A percentile compares a stretch with the other conserved stretches of the same genome.
These are phyloP conservation scores for Davidsoniella australis DNA, from an alignment of 2,329 filamentous ascomycete genomes.

Conservation along the genomic window DNA sequence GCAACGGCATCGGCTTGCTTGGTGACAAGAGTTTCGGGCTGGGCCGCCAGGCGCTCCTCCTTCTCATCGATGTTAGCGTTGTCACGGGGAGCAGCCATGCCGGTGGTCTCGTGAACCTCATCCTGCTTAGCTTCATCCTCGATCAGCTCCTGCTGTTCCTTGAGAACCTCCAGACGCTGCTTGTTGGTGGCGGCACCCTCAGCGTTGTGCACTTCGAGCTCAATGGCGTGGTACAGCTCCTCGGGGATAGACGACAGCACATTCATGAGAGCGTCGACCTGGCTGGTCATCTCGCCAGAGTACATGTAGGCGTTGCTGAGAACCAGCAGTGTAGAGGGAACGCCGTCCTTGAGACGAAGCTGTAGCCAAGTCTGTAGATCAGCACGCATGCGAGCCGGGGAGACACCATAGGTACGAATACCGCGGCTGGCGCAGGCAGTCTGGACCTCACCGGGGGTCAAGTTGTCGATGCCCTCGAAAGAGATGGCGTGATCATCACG, in stretches of 20 bases:
- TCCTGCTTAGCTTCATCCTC: constrained; percentile 93
- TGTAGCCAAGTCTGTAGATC: constrained; percentile 92
- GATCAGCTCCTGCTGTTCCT: constrained; percentile 96
- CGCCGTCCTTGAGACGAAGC: constrained; percentile 76
- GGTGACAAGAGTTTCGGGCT: constrained; percentile 33
- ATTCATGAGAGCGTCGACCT: constrained; percentile 83
- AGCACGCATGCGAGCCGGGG: constrained; percentile 69
- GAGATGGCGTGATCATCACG: constrained; percentile 87
- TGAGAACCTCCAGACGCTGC: constrained; percentile 92
- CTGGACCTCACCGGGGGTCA: constrained; percentile 88
- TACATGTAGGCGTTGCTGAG: constrained; percentile 98
- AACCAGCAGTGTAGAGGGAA: constrained; percentile 90
- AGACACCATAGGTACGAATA: constrained; percentile 82
- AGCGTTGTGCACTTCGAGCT: constrained; percentile 90
- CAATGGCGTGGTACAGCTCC: constrained; percentile 98
- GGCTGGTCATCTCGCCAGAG: constrained; percentile 72
- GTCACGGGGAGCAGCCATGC: constrained; percentile 63
- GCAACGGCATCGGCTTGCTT: constrained; percentile 28
- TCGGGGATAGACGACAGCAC: constrained; percentile 91
- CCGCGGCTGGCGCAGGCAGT: constrained; percentile 82
- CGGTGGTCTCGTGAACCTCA: constrained; percentile 58
- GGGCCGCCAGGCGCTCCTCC: constrained; percentile 48
- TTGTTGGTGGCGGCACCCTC: constrained; percentile 97
- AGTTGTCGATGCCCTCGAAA: constrained; percentile 80
- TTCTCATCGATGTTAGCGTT: constrained; percentile 89